Conservation (phyloP, 805 yeast species). For the Isabelozyma heimii region DNA sequence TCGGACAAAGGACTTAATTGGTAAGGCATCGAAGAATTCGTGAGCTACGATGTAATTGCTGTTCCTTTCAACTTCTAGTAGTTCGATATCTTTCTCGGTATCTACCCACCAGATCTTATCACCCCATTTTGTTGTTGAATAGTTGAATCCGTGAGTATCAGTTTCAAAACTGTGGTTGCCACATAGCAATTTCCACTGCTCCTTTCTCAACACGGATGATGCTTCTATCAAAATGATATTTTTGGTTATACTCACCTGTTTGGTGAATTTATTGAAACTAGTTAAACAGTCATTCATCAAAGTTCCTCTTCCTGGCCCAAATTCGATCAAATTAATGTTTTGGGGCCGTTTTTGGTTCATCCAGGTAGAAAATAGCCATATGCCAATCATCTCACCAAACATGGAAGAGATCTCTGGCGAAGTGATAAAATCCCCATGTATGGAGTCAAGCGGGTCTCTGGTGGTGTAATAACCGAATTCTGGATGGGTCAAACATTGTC, state of each 20-base stretch:
- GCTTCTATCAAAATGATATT: conserved; percentile 67
- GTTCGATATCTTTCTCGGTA: conserved; percentile 49
- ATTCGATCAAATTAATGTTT: conserved; percentile 59
- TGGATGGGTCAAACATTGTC: conserved; percentile 79
- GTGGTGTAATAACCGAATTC: conserved; percentile 77
- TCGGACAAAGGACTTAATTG: conserved; percentile 65
- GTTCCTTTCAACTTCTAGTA: conserved; percentile 6
- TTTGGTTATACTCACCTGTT: conserved; percentile 23
- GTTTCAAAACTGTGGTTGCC: conserved; percentile 18
- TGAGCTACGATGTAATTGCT: conserved; percentile 71
- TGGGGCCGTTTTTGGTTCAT: conserved; percentile 50
- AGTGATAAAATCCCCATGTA: conserved; percentile 73
- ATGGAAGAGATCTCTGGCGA: conserved; percentile 86
- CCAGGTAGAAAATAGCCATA: conserved; percentile 67
- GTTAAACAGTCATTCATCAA: conserved; percentile 63
- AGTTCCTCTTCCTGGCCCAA: conserved; percentile 87
- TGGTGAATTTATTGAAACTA: conserved; percentile 42
- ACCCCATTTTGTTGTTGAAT: conserved; percentile 49
- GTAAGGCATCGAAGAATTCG: conserved; percentile 85
- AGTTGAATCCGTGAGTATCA: conserved; percentile 29
- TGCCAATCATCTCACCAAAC: conserved; percentile 81
- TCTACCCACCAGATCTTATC: conserved; percentile 57
- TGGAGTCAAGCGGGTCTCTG: conserved; percentile 63
- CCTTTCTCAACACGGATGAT: conserved; percentile 57
- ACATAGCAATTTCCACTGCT: conserved; percentile 54